phyloP scores from a whole-genome alignment of 2,329 filamentous ascomycete genomes.

The Dichotomopilus funicola region DNA sequence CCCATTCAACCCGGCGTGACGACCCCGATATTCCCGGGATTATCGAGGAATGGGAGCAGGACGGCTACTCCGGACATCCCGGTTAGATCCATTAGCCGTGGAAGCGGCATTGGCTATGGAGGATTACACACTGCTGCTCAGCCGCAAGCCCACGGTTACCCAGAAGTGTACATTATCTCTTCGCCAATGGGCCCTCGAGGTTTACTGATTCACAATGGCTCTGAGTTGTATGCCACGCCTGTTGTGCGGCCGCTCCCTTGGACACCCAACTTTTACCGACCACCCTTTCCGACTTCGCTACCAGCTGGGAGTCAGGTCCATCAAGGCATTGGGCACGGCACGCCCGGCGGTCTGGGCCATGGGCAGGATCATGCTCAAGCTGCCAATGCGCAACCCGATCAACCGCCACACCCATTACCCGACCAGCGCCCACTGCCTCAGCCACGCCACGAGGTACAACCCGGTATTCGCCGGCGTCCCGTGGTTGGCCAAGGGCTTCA shows the following conservation, averaged over 20 bases:
- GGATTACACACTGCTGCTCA: background rate
- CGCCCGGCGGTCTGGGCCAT: slow-evolving; percentile 25
- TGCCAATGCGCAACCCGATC: slow-evolving; percentile 20
- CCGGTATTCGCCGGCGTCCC: slow-evolving; percentile 11
- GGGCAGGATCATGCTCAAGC: slow-evolving; percentile 23
- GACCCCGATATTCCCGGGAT: slow-evolving; percentile 31
- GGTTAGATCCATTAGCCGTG: slow-evolving; percentile 29
- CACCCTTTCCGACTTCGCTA: slow-evolving; percentile 6
- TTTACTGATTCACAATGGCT: slow-evolving; percentile 46
- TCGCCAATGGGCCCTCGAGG: slow-evolving; percentile 55
- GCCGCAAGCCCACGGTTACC: slow-evolving; percentile 24
- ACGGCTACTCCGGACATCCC: slow-evolving; percentile 42
- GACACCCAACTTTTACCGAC: slow-evolving; percentile 1
- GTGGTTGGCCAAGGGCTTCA: slow-evolving; percentile 4
- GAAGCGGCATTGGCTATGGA: slow-evolving; percentile 21
- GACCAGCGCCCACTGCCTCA: slow-evolving; percentile 21
- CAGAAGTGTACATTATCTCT: slow-evolving; percentile 54
- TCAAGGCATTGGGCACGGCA: slow-evolving; percentile 21
- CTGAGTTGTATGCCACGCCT: slow-evolving; percentile 48
- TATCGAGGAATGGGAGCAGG: slow-evolving; percentile 39
- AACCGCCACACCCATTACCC: slow-evolving; percentile 11
- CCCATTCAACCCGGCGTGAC: slow-evolving; percentile 39
- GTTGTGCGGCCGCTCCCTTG: slow-evolving; percentile 1
- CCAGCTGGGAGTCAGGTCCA: background rate
- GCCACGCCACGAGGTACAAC: slow-evolving; percentile 2